Base-by-base conservation (phyloP, 2,329 filamentous ascomycete species). In the Juglanconis oblonga region DNA sequence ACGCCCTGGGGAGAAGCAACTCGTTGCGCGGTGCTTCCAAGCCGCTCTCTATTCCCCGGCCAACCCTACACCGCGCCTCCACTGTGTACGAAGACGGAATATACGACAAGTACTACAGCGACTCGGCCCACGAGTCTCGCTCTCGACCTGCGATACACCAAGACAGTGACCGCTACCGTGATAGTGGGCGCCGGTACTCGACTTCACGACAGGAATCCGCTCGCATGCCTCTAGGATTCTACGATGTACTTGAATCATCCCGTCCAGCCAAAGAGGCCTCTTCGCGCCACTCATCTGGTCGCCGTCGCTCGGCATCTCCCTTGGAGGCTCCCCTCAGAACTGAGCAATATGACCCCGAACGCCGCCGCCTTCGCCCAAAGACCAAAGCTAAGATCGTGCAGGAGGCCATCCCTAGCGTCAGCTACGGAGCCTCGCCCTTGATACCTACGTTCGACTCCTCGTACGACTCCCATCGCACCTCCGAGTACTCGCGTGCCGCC, bases 31-130 rank as follows among this genome's bases (percentile, higher is more conserved):
- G 52, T 10, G 17, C 56, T 11, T 33, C 57, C 31, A 36, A 62
- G 11, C 62, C 62, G 5, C 60, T 64, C 17, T 53, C 62, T 17
- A 64, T 64, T 51, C 62, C 62, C 47, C 57, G 54, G 40, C 13
- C 57, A 33, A 44, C 42, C 40, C 42, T 35, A 5, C 59, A 50
- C 17, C 62, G 62, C 1, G 52, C 62, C 13, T 59, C 59, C 7
- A 59, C 59, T 31, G 57, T 59, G 62, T 57, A 61, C 8, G 51
- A 53, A 31, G 52, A 42, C 51, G 52, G 51, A 7, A 40, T 59
- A 17, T 58, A 62, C 35, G 59, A 59, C 17, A 57, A 50, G 32
- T 58, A 64, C 50, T 57, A 59, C 49, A 53, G 49, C 56, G 55
- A 51, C 45, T 17, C 59, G 14, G 57, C 40, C 14, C 58, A 52